Conservation (phyloP, 2,329 filamentous ascomycete genomes). For the Aspergillus sp. region DNA sequence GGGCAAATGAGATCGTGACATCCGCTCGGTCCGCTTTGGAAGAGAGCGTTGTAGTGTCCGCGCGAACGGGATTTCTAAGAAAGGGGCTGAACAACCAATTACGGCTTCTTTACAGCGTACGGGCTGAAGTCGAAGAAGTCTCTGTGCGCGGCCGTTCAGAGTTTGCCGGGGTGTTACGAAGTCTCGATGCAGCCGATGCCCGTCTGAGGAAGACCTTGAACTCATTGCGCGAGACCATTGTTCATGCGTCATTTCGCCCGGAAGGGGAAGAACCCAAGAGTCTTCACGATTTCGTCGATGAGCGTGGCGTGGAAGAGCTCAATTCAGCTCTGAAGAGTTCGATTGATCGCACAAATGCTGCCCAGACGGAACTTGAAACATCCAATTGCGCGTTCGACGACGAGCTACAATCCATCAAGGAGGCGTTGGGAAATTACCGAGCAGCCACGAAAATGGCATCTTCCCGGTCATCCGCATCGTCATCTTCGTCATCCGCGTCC, state of each 20-base stretch:
- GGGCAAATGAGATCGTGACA: slow-evolving; percentile 82
- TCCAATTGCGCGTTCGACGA: slow-evolving; percentile 68
- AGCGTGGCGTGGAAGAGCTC: slow-evolving; percentile 58
- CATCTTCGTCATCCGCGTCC: slow-evolving; percentile 32
- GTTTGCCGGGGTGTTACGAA: slow-evolving; percentile 51
- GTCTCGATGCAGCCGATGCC: slow-evolving; percentile 59
- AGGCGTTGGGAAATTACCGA: slow-evolving; percentile 50
- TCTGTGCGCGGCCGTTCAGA: slow-evolving; percentile 43
- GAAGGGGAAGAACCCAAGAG: slow-evolving; percentile 51
- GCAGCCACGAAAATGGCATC: slow-evolving; percentile 39
- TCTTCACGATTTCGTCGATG: slow-evolving; percentile 67
- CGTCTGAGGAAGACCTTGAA: slow-evolving; percentile 57
- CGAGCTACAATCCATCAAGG: slow-evolving; percentile 66
- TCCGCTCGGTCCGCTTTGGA: slow-evolving; percentile 73
- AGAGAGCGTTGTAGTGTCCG: slow-evolving; percentile 70
- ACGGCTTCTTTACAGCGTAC: slow-evolving; percentile 43
- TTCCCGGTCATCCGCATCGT: slow-evolving; percentile 35
- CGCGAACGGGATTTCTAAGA: slow-evolving; percentile 67
- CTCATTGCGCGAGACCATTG: slow-evolving; percentile 56
- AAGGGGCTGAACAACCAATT: slow-evolving; percentile 56
- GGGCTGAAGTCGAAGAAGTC: slow-evolving; percentile 43
- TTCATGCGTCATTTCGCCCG: slow-evolving; percentile 57
- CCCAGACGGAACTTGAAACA: slow-evolving; percentile 57
- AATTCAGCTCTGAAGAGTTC: slow-evolving; percentile 56
- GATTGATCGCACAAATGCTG: slow-evolving; percentile 59